Evolutionary conservation across 805 yeast species (phyloP).

Genomic region (Ogataea glucozyma): DNA sequence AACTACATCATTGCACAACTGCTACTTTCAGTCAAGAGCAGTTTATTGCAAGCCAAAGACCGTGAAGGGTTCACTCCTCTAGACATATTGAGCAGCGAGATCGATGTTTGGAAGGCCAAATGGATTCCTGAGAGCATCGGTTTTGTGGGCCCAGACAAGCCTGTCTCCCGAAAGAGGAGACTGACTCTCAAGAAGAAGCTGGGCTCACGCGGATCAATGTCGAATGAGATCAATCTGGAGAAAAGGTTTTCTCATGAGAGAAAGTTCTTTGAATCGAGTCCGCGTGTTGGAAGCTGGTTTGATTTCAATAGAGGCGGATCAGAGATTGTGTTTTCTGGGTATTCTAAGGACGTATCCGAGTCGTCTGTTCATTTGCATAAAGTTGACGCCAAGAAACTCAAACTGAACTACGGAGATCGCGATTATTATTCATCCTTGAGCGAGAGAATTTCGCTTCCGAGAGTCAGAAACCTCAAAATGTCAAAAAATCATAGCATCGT

Average conservation of each 20-base stretch:
- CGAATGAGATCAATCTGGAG: slow-evolving; percentile 33
- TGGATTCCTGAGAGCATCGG: slow-evolving; percentile 33
- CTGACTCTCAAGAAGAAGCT: slow-evolving; percentile 29
- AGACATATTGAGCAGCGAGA: slow-evolving; percentile 53
- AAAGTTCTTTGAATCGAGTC: slow-evolving; percentile 8
- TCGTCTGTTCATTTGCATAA: slow-evolving; percentile 14
- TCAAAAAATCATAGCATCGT: slow-evolving; percentile 69
- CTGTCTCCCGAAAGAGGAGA: slow-evolving; percentile 26
- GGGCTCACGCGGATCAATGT: background rate
- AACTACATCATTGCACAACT: slow-evolving; percentile 54
- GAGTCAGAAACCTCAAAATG: slow-evolving; percentile 49
- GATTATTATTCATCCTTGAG: slow-evolving; percentile 16
- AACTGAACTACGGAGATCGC: slow-evolving; percentile 27
- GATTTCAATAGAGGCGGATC: slow-evolving; percentile 50
- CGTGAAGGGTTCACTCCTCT: slow-evolving; percentile 71
- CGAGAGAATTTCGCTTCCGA: slow-evolving; percentile 39
- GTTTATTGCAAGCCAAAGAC: slow-evolving; percentile 59
- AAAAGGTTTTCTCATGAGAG: slow-evolving; percentile 19
- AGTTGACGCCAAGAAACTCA: slow-evolving; percentile 23
- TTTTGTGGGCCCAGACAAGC: background rate
- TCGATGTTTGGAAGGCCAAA: slow-evolving; percentile 43
- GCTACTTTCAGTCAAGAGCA: slow-evolving; percentile 32
- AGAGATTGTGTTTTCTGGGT: slow-evolving; percentile 60
- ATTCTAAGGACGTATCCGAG: slow-evolving; percentile 33
- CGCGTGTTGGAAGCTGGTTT: slow-evolving; percentile 11